phyloP scores from a whole-genome alignment of 1,139 yeast genomes.

The Kazachstania sp. region DNA sequence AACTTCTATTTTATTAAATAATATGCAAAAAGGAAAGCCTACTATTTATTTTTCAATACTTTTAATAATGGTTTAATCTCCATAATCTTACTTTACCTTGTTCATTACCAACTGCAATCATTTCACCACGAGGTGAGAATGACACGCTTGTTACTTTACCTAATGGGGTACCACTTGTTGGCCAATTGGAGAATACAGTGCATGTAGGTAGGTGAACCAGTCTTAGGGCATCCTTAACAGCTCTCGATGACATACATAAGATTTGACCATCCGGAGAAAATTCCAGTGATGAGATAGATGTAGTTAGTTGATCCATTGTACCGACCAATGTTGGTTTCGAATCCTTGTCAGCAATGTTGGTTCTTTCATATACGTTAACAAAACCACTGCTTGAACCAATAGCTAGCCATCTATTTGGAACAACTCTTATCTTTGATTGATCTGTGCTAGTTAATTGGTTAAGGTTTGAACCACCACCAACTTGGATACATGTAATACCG shows the following conservation, averaged over 20 bases:
- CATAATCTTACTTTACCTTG: slow-evolving; percentile 85
- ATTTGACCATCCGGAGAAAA: slow-evolving; percentile 89
- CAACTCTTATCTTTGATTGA: slow-evolving; percentile 14
- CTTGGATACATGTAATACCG: slow-evolving; percentile 66
- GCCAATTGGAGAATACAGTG: slow-evolving; percentile 90
- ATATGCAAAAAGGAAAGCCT: neutral
- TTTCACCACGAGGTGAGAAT: slow-evolving; percentile 74
- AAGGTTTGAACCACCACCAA: slow-evolving; percentile 54
- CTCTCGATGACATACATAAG: slow-evolving; percentile 76
- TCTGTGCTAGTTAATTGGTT: slow-evolving; percentile 20
- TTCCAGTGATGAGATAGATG: slow-evolving; percentile 63
- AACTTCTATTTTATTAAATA: too few species aligned
- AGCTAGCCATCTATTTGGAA: slow-evolving; percentile 72
- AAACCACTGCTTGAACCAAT: slow-evolving; percentile 84
- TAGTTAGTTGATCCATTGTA: slow-evolving; percentile 68
- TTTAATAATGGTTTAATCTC: slow-evolving; percentile 71
- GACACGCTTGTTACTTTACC: slow-evolving; percentile 83
- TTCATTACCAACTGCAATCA: slow-evolving; percentile 85
- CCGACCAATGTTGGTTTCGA: slow-evolving; percentile 41
- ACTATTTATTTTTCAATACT: neutral
- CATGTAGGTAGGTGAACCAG: slow-evolving; percentile 85
- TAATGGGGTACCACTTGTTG: slow-evolving; percentile 90
- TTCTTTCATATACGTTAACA: slow-evolving; percentile 71
- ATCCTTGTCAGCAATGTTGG: slow-evolving; percentile 9
- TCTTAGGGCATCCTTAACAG: slow-evolving; percentile 76